These are phyloP conservation scores for Arctium minus DNA, from an alignment of 129 eudicot species.

Conservation along the genomic window DNA sequence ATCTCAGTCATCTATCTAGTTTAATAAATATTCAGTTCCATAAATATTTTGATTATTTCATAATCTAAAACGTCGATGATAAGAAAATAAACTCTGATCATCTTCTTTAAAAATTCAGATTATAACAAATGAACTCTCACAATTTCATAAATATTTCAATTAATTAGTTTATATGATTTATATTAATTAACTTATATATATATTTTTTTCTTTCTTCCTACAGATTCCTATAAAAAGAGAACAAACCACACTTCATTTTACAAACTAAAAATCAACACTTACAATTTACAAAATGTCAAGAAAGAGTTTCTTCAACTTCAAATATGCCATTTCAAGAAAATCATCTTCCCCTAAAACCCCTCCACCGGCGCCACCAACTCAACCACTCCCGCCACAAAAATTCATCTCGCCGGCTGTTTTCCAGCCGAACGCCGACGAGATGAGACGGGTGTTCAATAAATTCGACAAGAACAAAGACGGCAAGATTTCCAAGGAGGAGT, in stretches of 20 bases:
- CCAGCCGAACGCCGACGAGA: conserved; percentile 45
- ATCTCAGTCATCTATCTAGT: too few relatives aligned
- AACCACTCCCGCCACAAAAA: neutral
- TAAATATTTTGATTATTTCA: too few relatives aligned
- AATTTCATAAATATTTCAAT: too few relatives aligned
- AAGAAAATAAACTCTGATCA: too few relatives aligned
- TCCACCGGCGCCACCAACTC: neutral
- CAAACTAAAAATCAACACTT: conserved; percentile 4
- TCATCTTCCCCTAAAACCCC: conserved; percentile 23
- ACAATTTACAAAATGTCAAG: conserved; percentile 29
- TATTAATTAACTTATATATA: too few relatives aligned
- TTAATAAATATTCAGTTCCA: too few relatives aligned
- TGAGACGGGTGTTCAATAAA: conserved; percentile 46
- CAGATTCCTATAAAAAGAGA: conserved; percentile 16
- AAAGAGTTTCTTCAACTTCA: conserved; percentile 31
- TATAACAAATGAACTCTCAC: too few relatives aligned
- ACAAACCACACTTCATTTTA: neutral
- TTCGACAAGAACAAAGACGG: conserved; percentile 55
- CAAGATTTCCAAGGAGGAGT: conserved; percentile 52
- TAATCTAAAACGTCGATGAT: too few relatives aligned
- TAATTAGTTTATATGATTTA: too few relatives aligned
- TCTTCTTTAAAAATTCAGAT: too few relatives aligned
- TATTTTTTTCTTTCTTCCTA: neutral
- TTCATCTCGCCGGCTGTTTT: neutral
- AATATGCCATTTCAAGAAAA: conserved; percentile 27